Base-by-base conservation (phyloP, 1,284 basidiomycete genomes). In the Phaffia rhodozyma region DNA sequence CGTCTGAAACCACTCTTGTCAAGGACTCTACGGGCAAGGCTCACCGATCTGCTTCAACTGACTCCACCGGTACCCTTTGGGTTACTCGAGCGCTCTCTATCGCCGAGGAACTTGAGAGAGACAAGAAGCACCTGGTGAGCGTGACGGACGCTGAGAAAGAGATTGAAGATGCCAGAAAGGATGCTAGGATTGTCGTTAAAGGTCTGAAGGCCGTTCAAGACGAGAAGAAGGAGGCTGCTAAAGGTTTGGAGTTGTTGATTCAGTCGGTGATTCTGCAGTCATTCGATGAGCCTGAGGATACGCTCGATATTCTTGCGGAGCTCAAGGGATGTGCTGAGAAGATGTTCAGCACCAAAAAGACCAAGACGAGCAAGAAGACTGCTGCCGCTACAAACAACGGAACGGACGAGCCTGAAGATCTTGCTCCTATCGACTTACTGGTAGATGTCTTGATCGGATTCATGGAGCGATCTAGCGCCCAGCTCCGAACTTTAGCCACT, bases 361-460 rank as follows among this genome's bases (percentile, higher is more conserved):
- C 77, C 56, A 74, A 76, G 47, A 80, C 80, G 72, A 82, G 79
- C 71, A 71, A 74, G 53, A 76, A 74, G 65, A 81, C 78, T 67
- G 75, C 78, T 9, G 68, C 72, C 1, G 55, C 67, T 29, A 23
- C 65, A 6, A 29, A 61, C 16, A 13, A 63, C n/a, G 65, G 67
- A 61, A 58, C 61, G n/a, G 72, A 72, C 1, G 71, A 76, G 20
- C 74, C 75, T 13, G 78, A 77, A 38, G 78, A 77, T 30, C 77
- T 78, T 25, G 75, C 82, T 52, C 85, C 89, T 1, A 83, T 93
- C 60, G 91, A 96, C 70, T 76, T 91, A 43, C 79, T 97, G 49
- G 85, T 93, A 57, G 93, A 97, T 72, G 82, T 83, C 29, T 82
- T 97, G 65, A 87, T 97, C 63, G 89, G 89, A 9, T 86, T 91